Base-by-base conservation (phyloP, 176 grass and related monocot species). In the Luzula sylvatica region DNA sequence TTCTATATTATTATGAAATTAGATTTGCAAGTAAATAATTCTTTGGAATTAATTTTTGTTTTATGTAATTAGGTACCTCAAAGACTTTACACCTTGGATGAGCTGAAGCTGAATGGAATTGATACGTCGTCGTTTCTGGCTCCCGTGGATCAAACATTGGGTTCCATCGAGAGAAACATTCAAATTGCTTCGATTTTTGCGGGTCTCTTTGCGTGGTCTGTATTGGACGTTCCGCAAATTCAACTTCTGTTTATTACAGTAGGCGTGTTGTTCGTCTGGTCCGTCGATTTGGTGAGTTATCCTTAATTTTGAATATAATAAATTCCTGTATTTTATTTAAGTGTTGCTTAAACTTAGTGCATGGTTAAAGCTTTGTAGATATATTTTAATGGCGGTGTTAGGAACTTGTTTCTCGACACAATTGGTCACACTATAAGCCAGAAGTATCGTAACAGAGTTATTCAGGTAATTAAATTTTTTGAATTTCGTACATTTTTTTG, bases 71-170 rank as follows among this genome's bases (percentile, higher is more conserved):
- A 95, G 83, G 89, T 95, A 45, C 83, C 73, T 27, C 77, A 85
- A 73, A 78, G 73, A 68, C 67, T 85, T 7, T 82, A 85, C 73
- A 88, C 51, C 68, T 75, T 95, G 68, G 67, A 85, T 68, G 83
- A 95, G 64, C 76, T 88, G 69, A 88, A 88, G 67, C 55, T 95
- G 19, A 95, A 88, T 64, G 80, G 73, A 52, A 85, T 95, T 3
- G 76, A 88, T 72, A 70, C 80, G 44, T 81, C 83, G 42, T 51
- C 73, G 44, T 95, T 88, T 46, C 67, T 95, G 15, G 80, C 80
- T 5, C 80, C 83, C 0, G 47, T 70, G 26, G 80, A 95, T 78
- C 28, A 35, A 43, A 84, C 89, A 41, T 62, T 95, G 73, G 80
- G 80, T 43, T 75, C 83, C 49, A 82, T 88, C 25, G 76, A 95